These are phyloP conservation scores for Perkinsus olseni DNA, from an alignment of 169 alveolate species.

Conservation along the genomic window DNA sequence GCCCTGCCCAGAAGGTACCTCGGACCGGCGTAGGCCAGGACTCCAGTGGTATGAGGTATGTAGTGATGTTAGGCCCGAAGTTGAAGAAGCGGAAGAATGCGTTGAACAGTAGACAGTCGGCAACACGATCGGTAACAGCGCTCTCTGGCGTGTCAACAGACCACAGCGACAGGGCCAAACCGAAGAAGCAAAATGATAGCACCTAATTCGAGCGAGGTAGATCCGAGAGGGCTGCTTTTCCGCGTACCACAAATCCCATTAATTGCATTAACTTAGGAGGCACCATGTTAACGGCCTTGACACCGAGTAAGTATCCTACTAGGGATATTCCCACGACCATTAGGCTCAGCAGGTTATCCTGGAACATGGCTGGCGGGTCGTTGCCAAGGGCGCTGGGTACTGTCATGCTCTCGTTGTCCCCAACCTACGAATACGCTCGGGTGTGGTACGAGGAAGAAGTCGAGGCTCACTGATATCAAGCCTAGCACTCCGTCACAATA, in stretches of 20 bases:
- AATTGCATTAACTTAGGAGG: background rate
- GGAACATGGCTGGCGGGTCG: background rate
- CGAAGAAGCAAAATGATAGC: background rate
- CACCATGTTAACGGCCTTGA: background rate
- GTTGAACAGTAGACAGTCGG: background rate
- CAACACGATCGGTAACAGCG: background rate
- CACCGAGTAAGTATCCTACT: background rate
- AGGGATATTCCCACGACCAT: background rate
- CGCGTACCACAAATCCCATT: background rate
- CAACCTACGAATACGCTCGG: background rate
- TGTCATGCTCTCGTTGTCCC: background rate
- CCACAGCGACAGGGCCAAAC: conserved; percentile 5
- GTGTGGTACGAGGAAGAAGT: too few species aligned
- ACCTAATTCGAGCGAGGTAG: background rate
- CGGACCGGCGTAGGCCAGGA: background rate
- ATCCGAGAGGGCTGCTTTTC: too few species aligned
- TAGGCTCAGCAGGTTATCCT: background rate
- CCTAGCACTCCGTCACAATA: background rate
- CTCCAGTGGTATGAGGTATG: background rate
- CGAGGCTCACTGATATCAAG: background rate
- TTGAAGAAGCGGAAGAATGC: conserved; percentile 1
- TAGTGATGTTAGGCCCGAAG: conserved; percentile 2
- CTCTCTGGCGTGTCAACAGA: background rate
- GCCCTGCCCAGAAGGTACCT: too few species aligned
- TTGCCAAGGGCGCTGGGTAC: background rate